phyloP scores from a whole-genome alignment of 78 protist genomes.

The Dictyostelium discoideum region DNA sequence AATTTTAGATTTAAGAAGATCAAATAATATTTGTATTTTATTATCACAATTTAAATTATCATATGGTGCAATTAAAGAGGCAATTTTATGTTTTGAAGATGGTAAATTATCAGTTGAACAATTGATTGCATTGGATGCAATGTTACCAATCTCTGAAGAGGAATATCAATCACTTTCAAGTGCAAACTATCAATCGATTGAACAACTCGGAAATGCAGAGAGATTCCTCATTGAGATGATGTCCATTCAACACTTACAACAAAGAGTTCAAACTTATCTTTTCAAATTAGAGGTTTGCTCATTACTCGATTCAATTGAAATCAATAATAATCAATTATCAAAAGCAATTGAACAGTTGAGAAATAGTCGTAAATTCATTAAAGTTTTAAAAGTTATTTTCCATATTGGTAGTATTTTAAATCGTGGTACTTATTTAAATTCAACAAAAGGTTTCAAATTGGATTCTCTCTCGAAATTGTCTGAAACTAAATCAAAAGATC shows the following conservation, averaged over 20 bases:
- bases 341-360: conserved; percentile 6
- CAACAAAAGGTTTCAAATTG: conserved; percentile 47
- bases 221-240: conserved; percentile 68
- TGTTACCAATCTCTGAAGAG: conserved; percentile 71
- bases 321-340: not conserved
- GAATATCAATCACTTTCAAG: not conserved
- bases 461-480: conserved; percentile 53
- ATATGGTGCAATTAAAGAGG: conserved; percentile 52
- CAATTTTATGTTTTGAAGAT: conserved; percentile 46
- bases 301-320: not conserved
- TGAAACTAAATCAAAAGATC: conserved; percentile 60
- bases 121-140: conserved; percentile 73
- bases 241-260: conserved; percentile 33
- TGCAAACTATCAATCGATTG: not conserved
- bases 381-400: conserved; percentile 51
- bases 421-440: conserved; percentile 66
- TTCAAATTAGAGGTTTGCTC: conserved; percentile 7
- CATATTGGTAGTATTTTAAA: conserved; percentile 69
- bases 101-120: conserved; percentile 49
- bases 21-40: conserved; percentile 64
- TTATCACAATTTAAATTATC: conserved; percentile 71
- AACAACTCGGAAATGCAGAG: conserved; percentile 45
- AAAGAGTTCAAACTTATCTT: conserved; percentile 37
- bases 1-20: conserved; percentile 48
- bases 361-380: not conserved